Evolutionary conservation across 768 basidiomycete species (phyloP).

Genomic region (Xerocomellus amylosporus): DNA sequence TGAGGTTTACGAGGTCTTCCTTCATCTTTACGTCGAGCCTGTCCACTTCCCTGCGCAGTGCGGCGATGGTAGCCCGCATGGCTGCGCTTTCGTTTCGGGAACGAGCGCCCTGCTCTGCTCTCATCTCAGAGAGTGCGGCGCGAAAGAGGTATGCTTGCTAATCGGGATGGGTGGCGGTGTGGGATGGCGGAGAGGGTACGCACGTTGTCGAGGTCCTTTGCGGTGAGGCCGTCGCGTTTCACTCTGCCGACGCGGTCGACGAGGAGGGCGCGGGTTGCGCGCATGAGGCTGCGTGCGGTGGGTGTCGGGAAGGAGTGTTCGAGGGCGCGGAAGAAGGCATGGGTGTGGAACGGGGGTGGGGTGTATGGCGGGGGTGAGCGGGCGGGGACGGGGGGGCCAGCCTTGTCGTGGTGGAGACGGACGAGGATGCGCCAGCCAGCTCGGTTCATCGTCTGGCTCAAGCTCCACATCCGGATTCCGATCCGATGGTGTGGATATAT

Average conservation of each 20-base stretch:
- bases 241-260: slow-evolving; percentile 74
- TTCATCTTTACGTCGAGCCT: slow-evolving; percentile 86
- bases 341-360: slow-evolving; percentile 80
- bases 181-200: slow-evolving; percentile 19
- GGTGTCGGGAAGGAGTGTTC: slow-evolving; percentile 73
- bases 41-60: slow-evolving; percentile 85
- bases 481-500: slow-evolving; percentile 9
- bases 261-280: slow-evolving; percentile 75
- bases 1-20: slow-evolving; percentile 83
- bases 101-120: slow-evolving; percentile 79
- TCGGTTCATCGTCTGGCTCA: background rate
- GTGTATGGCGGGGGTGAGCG: slow-evolving; percentile 41
- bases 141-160: slow-evolving; percentile 96
- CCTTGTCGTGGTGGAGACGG: slow-evolving; percentile 19
- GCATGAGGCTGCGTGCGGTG: slow-evolving; percentile 78
- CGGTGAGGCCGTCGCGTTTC: slow-evolving; percentile 63
- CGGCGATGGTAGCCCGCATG: slow-evolving; percentile 72
- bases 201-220: slow-evolving; percentile 82
- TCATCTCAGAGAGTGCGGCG: slow-evolving; percentile 87
- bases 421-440: slow-evolving; percentile 9
- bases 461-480: slow-evolving; percentile 8
- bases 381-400: slow-evolving; percentile 17
- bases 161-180: background rate
- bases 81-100: slow-evolving; percentile 82
- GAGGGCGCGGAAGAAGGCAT: slow-evolving; percentile 67